These are phyloP conservation scores for Endoconidiophora polonica DNA, from an alignment of 2,329 filamentous ascomycete species.

Conservation along the genomic window DNA sequence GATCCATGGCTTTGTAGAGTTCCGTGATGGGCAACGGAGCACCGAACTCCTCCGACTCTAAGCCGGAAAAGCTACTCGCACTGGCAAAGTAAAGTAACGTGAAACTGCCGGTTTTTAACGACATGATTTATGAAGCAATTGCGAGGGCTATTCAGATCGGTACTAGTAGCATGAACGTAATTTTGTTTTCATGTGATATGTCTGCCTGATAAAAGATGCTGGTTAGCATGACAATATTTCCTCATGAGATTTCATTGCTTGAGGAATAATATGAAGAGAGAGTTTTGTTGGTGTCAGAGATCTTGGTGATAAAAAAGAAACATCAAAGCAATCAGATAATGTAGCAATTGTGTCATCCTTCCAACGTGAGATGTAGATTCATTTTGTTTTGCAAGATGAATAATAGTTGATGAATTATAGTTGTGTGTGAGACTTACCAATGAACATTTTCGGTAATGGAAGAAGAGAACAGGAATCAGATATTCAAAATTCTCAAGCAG, in stretches of 20 bases:
- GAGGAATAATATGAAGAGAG: neutral
- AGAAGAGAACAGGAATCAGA: conserved; percentile 6
- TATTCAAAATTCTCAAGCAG: neutral
- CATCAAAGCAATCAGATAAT: conserved; percentile 43
- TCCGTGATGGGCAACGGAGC: conserved; percentile 47
- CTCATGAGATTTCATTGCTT: neutral
- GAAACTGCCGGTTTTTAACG: conserved; percentile 27
- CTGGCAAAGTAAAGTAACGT: conserved; percentile 69
- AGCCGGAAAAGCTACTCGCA: conserved; percentile 54
- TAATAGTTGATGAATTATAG: too few species aligned
- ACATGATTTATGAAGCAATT: too few species aligned
- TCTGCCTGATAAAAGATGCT: neutral
- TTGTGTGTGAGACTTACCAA: conserved; percentile 21
- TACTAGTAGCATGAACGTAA: neutral
- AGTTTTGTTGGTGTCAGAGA: conserved; percentile 38
- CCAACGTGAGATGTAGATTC: conserved; percentile 16
- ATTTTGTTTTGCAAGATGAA: too few species aligned
- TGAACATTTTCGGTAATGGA: conserved; percentile 1
- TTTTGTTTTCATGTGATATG: neutral
- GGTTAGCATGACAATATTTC: neutral
- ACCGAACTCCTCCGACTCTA: conserved; percentile 44
- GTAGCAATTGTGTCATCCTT: conserved; percentile 40
- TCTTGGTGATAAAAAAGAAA: conserved; percentile 51
- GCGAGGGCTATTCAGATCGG: neutral
- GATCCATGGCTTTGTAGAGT: conserved; percentile 52